Evolutionary conservation across 495 filamentous ascomycete species (phyloP), one percentile per base, ranked within the genome.

Genomic region (Penicillium crystallinum): DNA sequence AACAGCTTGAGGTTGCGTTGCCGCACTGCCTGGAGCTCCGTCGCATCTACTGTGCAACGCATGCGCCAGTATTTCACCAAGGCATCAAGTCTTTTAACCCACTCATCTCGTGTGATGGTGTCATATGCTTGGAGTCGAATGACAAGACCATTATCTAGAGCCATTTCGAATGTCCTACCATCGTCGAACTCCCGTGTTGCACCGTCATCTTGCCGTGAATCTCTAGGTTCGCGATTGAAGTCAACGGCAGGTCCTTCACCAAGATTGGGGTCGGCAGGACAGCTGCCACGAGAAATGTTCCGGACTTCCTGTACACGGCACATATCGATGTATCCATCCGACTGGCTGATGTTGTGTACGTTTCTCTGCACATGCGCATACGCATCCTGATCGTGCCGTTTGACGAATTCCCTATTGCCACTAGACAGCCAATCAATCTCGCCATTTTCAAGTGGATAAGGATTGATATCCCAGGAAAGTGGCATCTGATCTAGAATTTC

Each of bases 241-340:
- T 80, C 76, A 15, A 82, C 74, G 47, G 77, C 73, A 38, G 66
- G 64, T 0, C 77, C 80, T 51, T 71, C 63, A 17, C 67, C 62
- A 35, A 81, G 60, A 31, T 78, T 70, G 2, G 73, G 65, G 48
- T 86, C 81, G 1, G 73, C 73, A 43, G 77, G 65, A 15, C 67
- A 70, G 29, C 73, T 75, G 21, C 80, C 78, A 31, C 72, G 71
- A 29, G 70, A 68, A 10, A 84, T 71, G 42, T 75, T 64, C 15
- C 84, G 79, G 7, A 87, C 79, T 55, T 79, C 73, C 15, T 68
- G 58, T 15, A 88, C 77, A 45, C 76, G 73, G 38, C 76, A 77
- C 14, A 90, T 66, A 62, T 89, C 79, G 46, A 90, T 81, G 58
- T 82, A 84, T 3, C 86, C 86, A 49, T 90, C 85, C 27, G 81